These are phyloP conservation scores for Vaccinium macrocarpon DNA, from an alignment of 148 eudicot genomes.

Conservation along the genomic window DNA sequence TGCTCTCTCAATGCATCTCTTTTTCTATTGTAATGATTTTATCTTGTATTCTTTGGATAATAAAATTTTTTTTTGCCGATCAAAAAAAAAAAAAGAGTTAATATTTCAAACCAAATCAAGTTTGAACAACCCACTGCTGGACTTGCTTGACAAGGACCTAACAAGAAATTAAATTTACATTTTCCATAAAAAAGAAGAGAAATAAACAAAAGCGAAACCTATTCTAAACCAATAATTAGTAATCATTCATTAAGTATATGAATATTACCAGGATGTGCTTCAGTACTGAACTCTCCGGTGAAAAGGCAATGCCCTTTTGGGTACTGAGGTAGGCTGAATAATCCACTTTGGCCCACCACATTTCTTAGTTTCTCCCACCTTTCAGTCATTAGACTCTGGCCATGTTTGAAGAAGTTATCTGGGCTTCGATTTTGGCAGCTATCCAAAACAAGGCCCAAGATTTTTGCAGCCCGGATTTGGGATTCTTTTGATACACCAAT, in stretches of 20 bases:
- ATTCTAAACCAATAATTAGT: not conserved
- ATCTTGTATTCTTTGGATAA: no score
- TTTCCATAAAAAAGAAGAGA: not conserved
- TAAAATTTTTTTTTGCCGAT: no score
- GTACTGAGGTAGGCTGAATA: slow-evolving; percentile 38
- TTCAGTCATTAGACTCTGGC: slow-evolving; percentile 40
- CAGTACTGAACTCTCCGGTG: slow-evolving; percentile 22
- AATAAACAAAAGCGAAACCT: not conserved
- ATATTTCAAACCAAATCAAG: not conserved
- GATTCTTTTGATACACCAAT: slow-evolving; percentile 86
- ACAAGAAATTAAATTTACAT: not conserved
- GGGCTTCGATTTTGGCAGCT: slow-evolving; percentile 26
- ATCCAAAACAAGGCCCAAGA: slow-evolving; percentile 48
- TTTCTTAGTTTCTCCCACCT: slow-evolving; percentile 67
- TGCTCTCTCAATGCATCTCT: no score
- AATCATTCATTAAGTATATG: not conserved
- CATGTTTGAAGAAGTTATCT: slow-evolving; percentile 47
- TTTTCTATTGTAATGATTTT: no score
- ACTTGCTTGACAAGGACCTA: no score
- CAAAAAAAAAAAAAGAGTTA: no score
- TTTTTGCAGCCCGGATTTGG: slow-evolving; percentile 68
- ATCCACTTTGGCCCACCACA: slow-evolving; percentile 25
- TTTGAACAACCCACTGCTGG: not conserved
- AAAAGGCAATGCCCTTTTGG: slow-evolving; percentile 45
- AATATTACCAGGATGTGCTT: slow-evolving; percentile 55